Evolutionary conservation across 176 grass and related monocot genomes (phyloP).

Genomic region (Puya raimondii): DNA sequence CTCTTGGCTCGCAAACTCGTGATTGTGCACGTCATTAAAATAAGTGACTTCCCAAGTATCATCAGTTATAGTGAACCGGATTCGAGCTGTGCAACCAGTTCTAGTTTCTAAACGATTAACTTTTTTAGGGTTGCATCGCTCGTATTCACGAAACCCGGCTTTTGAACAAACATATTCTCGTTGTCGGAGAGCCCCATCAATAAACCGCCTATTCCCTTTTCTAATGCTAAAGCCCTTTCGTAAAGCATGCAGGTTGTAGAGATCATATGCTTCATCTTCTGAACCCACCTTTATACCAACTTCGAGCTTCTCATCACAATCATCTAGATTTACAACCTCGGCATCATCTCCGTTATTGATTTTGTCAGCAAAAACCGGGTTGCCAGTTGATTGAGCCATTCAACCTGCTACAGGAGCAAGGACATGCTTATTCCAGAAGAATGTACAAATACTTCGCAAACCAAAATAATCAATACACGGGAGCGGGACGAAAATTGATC

Average conservation of each 20-base stretch:
- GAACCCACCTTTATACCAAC: too few relatives aligned
- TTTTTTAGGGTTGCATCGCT: constrained; percentile 54
- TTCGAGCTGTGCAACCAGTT: constrained; percentile 80
- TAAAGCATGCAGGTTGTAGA: constrained; percentile 68
- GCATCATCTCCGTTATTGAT: too few relatives aligned
- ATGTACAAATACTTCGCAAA: too few relatives aligned
- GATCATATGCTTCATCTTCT: constrained; percentile 76
- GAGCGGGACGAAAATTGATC: too few relatives aligned
- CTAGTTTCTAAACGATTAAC: constrained; percentile 60
- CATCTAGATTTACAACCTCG: too few relatives aligned
- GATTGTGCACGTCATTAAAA: constrained; percentile 70
- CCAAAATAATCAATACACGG: too few relatives aligned
- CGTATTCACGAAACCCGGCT: constrained; percentile 74
- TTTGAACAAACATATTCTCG: constrained; percentile 94
- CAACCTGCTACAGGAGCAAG: too few relatives aligned
- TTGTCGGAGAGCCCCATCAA: constrained; percentile 52
- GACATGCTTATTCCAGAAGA: too few relatives aligned
- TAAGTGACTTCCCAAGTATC: constrained; percentile 71
- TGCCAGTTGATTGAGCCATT: too few relatives aligned
- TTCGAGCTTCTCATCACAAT: too few relatives aligned
- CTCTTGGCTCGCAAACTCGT: constrained; percentile 55
- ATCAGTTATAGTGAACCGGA: constrained; percentile 61
- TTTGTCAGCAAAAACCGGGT: too few relatives aligned
- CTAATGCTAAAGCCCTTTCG: constrained; percentile 79
- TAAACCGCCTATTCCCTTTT: constrained; percentile 80